These are phyloP conservation scores for Trichopus zeylanicus DNA, from an alignment of 116 monocot species.

Conservation along the genomic window DNA sequence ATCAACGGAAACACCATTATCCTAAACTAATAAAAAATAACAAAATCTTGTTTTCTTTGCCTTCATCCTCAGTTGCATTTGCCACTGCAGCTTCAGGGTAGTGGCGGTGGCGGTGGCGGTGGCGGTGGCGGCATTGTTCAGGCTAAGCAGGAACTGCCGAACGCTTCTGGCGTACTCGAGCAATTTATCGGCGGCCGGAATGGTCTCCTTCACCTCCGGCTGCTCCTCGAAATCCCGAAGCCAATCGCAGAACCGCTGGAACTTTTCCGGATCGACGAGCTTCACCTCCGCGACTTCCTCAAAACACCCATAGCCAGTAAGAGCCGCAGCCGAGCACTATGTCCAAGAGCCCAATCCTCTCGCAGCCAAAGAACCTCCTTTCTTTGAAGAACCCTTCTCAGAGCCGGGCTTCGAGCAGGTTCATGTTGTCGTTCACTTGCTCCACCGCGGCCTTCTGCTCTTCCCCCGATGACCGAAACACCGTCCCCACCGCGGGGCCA, in stretches of 20 bases:
- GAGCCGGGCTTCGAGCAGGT: conserved; percentile 54
- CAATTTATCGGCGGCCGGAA: conserved; percentile 49
- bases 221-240: conserved; percentile 57
- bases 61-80: too few species aligned
- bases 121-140: not conserved
- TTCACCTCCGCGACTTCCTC: conserved; percentile 62
- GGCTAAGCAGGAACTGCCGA: conserved; percentile 33
- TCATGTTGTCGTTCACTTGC: conserved; percentile 40
- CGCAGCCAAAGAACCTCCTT: conserved; percentile 70
- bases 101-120: not conserved
- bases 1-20: too few species aligned
- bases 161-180: conserved; percentile 56
- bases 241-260: conserved; percentile 73
- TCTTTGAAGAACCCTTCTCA: conserved; percentile 59
- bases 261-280: conserved; percentile 56
- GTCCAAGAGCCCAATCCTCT: conserved; percentile 56
- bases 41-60: too few species aligned
- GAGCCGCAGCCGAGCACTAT: conserved; percentile 68
- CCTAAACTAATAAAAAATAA: too few species aligned
- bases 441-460: conserved; percentile 36
- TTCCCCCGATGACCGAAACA: conserved; percentile 52
- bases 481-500: conserved; percentile 48
- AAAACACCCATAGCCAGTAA: conserved; percentile 51
- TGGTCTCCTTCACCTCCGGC: conserved; percentile 67
- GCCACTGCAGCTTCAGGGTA: too few species aligned